Evolutionary conservation across 2,329 filamentous ascomycete species (phyloP).

Genomic region (Sarocladium oryzae): DNA sequence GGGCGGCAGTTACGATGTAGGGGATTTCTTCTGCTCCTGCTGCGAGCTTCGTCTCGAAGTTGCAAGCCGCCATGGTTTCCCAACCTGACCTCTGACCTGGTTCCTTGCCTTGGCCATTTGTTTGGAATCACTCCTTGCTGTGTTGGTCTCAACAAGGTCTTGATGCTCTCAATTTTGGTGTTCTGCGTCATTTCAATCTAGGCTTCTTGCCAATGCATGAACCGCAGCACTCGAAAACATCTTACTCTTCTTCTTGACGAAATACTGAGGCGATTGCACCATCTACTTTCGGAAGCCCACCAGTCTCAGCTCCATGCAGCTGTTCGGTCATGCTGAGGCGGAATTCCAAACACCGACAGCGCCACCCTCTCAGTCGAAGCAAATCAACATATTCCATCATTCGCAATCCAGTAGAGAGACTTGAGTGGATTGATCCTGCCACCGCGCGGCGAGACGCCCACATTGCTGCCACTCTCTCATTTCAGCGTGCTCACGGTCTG

Average conservation of each 20-base stretch:
- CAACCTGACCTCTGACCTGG: too few relatives aligned
- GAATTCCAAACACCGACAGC: conserved; percentile 37
- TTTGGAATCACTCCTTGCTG: too few relatives aligned
- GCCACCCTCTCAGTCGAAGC: conserved; percentile 39
- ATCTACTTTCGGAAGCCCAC: background rate
- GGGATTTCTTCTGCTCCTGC: too few relatives aligned
- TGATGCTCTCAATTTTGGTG: background rate
- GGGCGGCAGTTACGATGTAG: too few relatives aligned
- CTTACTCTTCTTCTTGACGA: background rate
- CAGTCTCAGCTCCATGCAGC: background rate
- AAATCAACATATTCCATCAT: conserved; percentile 45
- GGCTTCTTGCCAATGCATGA: background rate
- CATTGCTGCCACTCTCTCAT: conserved; percentile 56
- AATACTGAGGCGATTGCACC: background rate
- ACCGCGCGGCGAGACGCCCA: conserved; percentile 53
- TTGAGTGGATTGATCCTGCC: conserved; percentile 43
- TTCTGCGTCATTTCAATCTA: background rate
- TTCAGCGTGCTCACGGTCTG: conserved; percentile 30
- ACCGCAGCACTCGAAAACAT: too few relatives aligned
- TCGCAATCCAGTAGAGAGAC: conserved; percentile 30
- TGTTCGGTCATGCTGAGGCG: conserved; percentile 39
- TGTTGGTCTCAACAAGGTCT: background rate
- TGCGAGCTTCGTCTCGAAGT: too few relatives aligned
- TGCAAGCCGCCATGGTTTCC: too few relatives aligned
- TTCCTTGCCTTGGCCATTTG: too few relatives aligned